A percentile compares a stretch with the other conserved stretches of the same genome.
These are phyloP conservation scores for Apiospora malaysiana DNA, from an alignment of 2,329 filamentous ascomycete genomes.

Conservation along the genomic window DNA sequence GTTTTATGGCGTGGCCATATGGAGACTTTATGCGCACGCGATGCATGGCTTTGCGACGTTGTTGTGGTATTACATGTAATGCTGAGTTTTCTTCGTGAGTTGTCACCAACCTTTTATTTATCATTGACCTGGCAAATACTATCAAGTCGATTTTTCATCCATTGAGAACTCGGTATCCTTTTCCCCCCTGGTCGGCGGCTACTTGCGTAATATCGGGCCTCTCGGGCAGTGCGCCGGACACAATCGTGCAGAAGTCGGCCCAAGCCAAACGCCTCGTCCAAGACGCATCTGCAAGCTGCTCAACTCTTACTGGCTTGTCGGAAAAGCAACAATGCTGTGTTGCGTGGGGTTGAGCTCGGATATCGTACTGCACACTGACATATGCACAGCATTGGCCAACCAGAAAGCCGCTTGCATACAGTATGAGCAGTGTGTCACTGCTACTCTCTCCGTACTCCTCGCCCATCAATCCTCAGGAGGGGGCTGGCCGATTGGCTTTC, in stretches of 20 bases:
- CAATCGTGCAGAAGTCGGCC: slow-evolving; percentile 10
- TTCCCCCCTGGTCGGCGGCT: neutral
- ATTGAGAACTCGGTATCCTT: neutral
- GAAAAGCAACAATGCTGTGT: neutral
- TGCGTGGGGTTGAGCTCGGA: slow-evolving; percentile 17
- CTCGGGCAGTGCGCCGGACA: slow-evolving; percentile 11
- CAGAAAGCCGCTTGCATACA: neutral
- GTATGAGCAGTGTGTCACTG: neutral
- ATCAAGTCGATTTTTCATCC: neutral
- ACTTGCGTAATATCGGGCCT: neutral
- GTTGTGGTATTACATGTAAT: neutral
- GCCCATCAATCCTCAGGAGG: slow-evolving; percentile 1
- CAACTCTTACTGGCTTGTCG: neutral
- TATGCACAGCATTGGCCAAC: slow-evolving; percentile 17
- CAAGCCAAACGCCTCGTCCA: slow-evolving; percentile 12
- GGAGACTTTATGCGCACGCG: slow-evolving; percentile 5
- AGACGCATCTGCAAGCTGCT: neutral
- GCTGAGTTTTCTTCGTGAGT: neutral
- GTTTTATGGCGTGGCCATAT: slow-evolving; percentile 9
- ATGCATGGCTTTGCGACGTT: neutral
- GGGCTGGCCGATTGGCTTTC: slow-evolving; percentile 10
- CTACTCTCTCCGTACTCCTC: too few relatives aligned
- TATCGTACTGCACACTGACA: slow-evolving; percentile 8
- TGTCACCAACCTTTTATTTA: neutral
- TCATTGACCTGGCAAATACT: neutral